These are phyloP conservation scores for Gossypium sturtianum DNA, from an alignment of 345 rosid species.

Conservation along the genomic window DNA sequence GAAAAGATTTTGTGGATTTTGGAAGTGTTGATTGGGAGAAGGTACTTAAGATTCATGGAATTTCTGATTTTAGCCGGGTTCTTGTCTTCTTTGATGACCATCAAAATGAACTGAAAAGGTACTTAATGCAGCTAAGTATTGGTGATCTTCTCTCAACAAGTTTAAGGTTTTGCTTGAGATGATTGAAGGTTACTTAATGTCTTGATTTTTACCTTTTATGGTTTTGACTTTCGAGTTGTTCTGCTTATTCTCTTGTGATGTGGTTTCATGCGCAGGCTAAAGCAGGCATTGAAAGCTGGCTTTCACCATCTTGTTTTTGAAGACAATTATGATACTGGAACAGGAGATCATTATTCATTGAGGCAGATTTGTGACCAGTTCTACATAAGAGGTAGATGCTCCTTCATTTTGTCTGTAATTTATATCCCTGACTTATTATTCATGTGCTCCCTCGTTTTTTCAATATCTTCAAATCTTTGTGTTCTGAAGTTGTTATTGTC, in stretches of 20 bases:
- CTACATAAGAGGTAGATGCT: slow-evolving; percentile 61
- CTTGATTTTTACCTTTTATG: background rate
- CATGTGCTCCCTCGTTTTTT: background rate
- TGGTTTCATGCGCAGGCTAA: slow-evolving; percentile 46
- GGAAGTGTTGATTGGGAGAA: slow-evolving; percentile 81
- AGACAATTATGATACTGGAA: slow-evolving; percentile 98
- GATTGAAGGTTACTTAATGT: background rate
- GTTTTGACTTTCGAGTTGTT: background rate
- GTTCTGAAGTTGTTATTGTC: background rate
- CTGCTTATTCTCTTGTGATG: slow-evolving; percentile 3
- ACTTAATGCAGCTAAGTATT: slow-evolving; percentile 1
- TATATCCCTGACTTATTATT: background rate
- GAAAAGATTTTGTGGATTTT: slow-evolving; percentile 94
- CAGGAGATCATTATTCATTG: slow-evolving; percentile 95
- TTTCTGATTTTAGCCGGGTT: slow-evolving; percentile 55
- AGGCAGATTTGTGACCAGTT: slow-evolving; percentile 96
- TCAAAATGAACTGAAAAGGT: slow-evolving; percentile 97
- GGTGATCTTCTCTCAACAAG: background rate
- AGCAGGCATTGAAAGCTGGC: slow-evolving; percentile 77
- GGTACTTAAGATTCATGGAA: slow-evolving; percentile 60
- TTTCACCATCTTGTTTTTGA: slow-evolving; percentile 90
- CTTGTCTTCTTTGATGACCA: slow-evolving; percentile 93
- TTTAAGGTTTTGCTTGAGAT: background rate
- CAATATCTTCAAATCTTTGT: background rate
- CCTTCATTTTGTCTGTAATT: background rate